These are phyloP conservation scores for Ophiostoma himal-ulmi DNA, from an alignment of 2,329 filamentous ascomycete species.

Conservation along the genomic window DNA sequence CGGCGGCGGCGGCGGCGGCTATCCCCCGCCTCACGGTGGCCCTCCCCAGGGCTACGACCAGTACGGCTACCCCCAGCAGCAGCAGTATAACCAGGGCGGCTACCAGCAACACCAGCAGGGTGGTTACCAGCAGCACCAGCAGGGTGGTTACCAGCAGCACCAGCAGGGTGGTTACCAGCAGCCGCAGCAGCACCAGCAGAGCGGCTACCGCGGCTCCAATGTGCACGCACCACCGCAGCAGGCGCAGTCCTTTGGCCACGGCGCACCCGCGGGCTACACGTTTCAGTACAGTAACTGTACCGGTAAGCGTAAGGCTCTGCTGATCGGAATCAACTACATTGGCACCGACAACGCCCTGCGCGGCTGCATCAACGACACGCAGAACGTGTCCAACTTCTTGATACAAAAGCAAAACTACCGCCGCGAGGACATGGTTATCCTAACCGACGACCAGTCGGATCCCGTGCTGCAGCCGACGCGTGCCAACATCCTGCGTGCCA, in stretches of 20 bases:
- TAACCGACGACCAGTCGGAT: constrained; percentile 69
- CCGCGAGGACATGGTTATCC: constrained; percentile 71
- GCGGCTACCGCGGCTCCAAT: constrained; percentile 18
- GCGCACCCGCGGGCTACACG: constrained; percentile 61
- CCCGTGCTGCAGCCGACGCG: constrained; percentile 68
- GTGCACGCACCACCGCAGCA: constrained; percentile 43
- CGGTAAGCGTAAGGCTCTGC: constrained; percentile 64
- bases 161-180: constrained; percentile 22
- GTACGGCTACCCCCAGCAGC: constrained; percentile 24
- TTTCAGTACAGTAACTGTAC: constrained; percentile 74
- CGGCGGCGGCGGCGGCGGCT: constrained; percentile 23
- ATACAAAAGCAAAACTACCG: constrained; percentile 64
- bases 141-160: constrained; percentile 17
- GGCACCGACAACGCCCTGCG: constrained; percentile 64
- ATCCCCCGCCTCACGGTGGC: constrained; percentile 16
- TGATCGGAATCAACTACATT: constrained; percentile 80
- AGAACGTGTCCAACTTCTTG: constrained; percentile 68
- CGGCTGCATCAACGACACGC: constrained; percentile 75
- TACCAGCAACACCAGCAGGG: constrained; percentile 2
- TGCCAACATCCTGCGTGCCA: constrained; percentile 65
- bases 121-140: constrained; percentile 18
- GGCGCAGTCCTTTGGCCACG: constrained; percentile 58
- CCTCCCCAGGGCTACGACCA: constrained; percentile 25
- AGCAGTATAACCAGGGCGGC: constrained; percentile 20
- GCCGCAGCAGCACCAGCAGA: constrained; percentile 19